A percentile compares a stretch with the other conserved stretches of the same genome.
These are phyloP conservation scores for Fusarium subtropicale DNA, from an alignment of 2,329 filamentous ascomycete genomes.

Conservation along the genomic window DNA sequence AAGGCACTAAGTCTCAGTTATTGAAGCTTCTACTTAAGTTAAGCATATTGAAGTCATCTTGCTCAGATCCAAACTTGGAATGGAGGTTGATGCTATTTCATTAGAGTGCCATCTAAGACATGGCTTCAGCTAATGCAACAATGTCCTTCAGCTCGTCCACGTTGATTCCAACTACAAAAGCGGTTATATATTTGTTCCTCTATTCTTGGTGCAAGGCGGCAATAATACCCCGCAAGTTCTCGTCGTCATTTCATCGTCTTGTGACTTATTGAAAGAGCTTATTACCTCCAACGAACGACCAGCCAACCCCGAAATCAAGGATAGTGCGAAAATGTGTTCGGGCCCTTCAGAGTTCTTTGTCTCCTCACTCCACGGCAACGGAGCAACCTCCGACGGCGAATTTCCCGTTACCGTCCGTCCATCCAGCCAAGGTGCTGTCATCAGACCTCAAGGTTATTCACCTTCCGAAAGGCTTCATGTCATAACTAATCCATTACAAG, in stretches of 20 bases:
- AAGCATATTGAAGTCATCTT: too few relatives aligned
- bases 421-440: not conserved
- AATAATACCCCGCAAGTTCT: not conserved
- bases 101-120: too few relatives aligned
- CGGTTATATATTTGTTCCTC: too few relatives aligned
- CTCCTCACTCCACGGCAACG: not conserved
- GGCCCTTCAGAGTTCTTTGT: not conserved
- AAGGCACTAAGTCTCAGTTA: too few relatives aligned
- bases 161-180: not conserved
- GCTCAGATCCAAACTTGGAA: too few relatives aligned
- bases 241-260: not conserved
- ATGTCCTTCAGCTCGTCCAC: not conserved
- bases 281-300: too few relatives aligned
- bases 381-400: not conserved
- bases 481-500: not conserved
- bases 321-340: not conserved
- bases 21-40: too few relatives aligned
- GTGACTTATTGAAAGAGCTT: not conserved
- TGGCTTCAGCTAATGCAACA: not conserved
- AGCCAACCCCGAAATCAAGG: not conserved
- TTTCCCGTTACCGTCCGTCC: not conserved
- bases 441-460: not conserved
- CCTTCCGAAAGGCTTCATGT: rapidly evolving
- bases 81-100: rapidly evolving
- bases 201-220: rapidly evolving